phyloP scores from a whole-genome alignment of 352 stramenopile genomes.

The Globisporangium cylindrosporum region DNA sequence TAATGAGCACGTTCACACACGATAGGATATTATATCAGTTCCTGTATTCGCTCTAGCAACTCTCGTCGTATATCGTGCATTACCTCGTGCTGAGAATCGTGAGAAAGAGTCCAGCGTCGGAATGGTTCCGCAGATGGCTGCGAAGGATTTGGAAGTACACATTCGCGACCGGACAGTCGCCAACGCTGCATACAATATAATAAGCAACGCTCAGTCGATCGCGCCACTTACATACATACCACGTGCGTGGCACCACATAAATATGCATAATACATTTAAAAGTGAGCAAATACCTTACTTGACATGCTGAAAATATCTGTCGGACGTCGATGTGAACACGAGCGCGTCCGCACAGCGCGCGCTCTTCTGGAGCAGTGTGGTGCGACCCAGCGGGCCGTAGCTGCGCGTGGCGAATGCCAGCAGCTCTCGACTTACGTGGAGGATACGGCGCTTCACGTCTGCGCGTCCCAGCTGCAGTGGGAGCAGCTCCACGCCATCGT shows the following conservation, averaged over 20 bases:
- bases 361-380: constrained; percentile 52
- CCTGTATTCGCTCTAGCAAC: not conserved
- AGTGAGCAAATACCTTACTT: constrained; percentile 22
- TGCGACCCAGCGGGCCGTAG: constrained; percentile 39
- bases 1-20: not conserved
- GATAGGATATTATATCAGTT: not conserved
- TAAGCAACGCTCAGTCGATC: not conserved
- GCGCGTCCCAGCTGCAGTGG: not conserved
- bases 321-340: constrained; percentile 38
- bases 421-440: constrained; percentile 27
- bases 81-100: constrained; percentile 32
- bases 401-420: constrained; percentile 30
- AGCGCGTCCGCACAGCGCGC: constrained; percentile 41
- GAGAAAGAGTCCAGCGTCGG: constrained; percentile 45
- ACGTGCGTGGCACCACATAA: not conserved
- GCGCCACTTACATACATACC: too few species aligned
- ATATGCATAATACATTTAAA: not conserved
- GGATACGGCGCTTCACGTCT: constrained; percentile 33
- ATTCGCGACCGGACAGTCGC: constrained; percentile 49
- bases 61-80: not conserved
- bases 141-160: constrained; percentile 59
- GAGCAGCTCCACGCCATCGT: not conserved
- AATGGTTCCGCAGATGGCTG: constrained; percentile 40
- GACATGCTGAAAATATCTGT: constrained; percentile 37
- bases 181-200: constrained; percentile 19